A percentile compares a stretch with the other conserved stretches of the same genome.
Conservation (phyloP, 306 rosid species). For the Rosa lucieae region DNA sequence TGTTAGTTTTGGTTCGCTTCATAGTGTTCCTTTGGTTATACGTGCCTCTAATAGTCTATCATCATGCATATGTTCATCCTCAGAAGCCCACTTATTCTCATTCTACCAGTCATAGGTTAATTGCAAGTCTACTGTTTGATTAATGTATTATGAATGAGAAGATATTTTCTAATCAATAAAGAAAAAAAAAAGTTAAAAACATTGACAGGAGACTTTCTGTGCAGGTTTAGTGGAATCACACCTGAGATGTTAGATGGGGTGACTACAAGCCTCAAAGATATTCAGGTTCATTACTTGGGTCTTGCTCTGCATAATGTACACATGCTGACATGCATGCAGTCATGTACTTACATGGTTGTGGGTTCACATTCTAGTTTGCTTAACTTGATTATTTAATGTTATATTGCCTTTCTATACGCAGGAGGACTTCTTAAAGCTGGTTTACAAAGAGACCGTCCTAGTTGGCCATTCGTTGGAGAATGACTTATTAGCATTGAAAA, state of each 20-base stretch:
- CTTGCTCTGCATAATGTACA: neutral
- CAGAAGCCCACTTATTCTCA: neutral
- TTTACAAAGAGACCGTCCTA: conserved; percentile 76
- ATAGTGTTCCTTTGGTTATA: neutral
- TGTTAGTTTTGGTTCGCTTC: neutral
- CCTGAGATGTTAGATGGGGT: conserved; percentile 82
- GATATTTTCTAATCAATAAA: neutral
- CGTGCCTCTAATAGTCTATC: neutral
- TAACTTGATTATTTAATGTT: conserved; percentile 24
- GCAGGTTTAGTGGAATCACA: conserved; percentile 97
- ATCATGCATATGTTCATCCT: neutral
- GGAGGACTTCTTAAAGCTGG: conserved; percentile 76
- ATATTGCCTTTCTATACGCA: conserved; percentile 39
- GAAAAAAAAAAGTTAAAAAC: neutral
- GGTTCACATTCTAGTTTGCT: neutral
- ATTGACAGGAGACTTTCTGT: conserved; percentile 1
- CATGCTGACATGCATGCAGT: neutral
- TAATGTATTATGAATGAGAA: neutral
- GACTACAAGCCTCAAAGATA: conserved; percentile 74
- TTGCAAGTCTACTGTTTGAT: neutral
- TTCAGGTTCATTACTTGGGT: conserved; percentile 65
- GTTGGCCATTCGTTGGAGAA: conserved; percentile 97
- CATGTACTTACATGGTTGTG: conserved; percentile 10
- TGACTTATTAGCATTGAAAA: conserved; percentile 84
- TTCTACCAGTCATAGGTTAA: neutral